A percentile compares a stretch with the other conserved stretches of the same genome.
Evolutionary conservation across 2,329 filamentous ascomycete species (phyloP).

Genomic region (Fusarium caatingaense): DNA sequence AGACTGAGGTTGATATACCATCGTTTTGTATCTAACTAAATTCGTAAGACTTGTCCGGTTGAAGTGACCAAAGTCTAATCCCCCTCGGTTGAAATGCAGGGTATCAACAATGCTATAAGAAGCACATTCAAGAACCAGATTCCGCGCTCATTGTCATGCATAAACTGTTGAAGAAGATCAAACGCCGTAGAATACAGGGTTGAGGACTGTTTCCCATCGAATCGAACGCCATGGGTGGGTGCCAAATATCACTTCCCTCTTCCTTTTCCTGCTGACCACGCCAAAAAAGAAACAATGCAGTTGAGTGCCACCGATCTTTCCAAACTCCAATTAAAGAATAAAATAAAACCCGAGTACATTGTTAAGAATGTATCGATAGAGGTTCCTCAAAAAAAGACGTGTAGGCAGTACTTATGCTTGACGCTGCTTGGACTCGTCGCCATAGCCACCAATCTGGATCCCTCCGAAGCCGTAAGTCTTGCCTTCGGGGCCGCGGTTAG

Average conservation of each 20-base stretch:
- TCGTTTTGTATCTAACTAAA: background rate
- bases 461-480: constrained; percentile 69
- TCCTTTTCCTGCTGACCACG: constrained; percentile 17
- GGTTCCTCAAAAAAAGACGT: background rate
- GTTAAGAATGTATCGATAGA: constrained; percentile 39
- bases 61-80: constrained; percentile 43
- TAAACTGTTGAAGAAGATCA: constrained; percentile 46
- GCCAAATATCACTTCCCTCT: constrained; percentile 1
- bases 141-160: constrained; percentile 24
- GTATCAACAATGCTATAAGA: constrained; percentile 46
- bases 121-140: constrained; percentile 5
- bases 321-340: constrained; percentile 24
- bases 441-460: constrained; percentile 66
- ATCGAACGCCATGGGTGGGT: constrained; percentile 39
- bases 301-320: constrained; percentile 46
- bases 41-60: constrained; percentile 46
- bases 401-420: constrained; percentile 37
- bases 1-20: background rate
- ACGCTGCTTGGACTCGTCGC: constrained; percentile 62
- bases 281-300: constrained; percentile 46
- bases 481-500: constrained; percentile 68
- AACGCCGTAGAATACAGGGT: constrained; percentile 48
- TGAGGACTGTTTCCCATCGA: constrained; percentile 48
- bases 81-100: constrained; percentile 51
- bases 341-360: constrained; percentile 22